Evolutionary conservation across 2,329 filamentous ascomycete genomes (phyloP), one percentile per base, ranked within the genome.

Genomic region (Ophiocordyceps camponoti-rufipedis): DNA sequence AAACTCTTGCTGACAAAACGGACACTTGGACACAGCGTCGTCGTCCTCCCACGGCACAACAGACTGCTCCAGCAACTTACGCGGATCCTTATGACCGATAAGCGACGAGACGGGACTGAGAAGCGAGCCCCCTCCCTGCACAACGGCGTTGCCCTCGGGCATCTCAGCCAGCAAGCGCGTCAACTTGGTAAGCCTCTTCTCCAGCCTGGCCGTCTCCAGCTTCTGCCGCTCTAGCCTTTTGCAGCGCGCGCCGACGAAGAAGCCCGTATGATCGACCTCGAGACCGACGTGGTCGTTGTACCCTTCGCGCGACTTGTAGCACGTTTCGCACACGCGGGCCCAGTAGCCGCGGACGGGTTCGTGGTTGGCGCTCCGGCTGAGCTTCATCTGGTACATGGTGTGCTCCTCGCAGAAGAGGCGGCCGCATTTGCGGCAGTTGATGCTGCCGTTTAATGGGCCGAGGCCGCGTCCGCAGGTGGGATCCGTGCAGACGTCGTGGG

Each of bases 301-400:
- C 4, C 91, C 91, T 28, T 88, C 85, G 55, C 91, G 76, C 44
- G 87, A 94, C 66, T 95, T 96, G 66, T 91, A 98, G 64, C 91
- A 98, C n/a, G 91, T 96, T 66, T 98, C 91, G 58, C 91, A 98
- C 2, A 96, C 89, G 44, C 91, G 70, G 54, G 85, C 94, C 91
- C 91, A 98, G 53, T 85, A 75, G 8, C 91, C 91, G 49, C 89
- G 71, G 1, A 91, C 77, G 0, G 91, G 89, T 51, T 98, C 91
- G 62, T 95, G 86, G 48, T 80, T 75, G 4, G 91, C 91, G 29
- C 87, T 82, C 46, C 88, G 73, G 9, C 88, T 94, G 11, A 98
- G 71, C 68, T 93, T 95, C 84, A 96, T 96, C 66, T 98, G 89
- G 58, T 96, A 98, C 88, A 98, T 94, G 45, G 91, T 96, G 60